Conservation (phyloP, 2,329 filamentous ascomycete species). For the Phialophora macrospora region DNA sequence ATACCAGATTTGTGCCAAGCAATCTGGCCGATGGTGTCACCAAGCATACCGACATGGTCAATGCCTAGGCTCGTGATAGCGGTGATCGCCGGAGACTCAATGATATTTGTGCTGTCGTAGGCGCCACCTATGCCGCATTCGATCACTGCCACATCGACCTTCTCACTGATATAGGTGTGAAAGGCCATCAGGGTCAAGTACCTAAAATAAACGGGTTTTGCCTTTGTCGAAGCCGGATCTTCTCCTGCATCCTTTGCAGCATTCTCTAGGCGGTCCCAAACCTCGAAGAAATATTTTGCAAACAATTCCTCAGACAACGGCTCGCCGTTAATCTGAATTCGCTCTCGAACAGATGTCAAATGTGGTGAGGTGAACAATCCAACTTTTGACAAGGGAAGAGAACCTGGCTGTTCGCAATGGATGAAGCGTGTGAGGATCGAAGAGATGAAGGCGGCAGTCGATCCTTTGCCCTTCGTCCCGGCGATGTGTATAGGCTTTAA, state of each 20-base stretch:
- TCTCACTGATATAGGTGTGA: constrained; percentile 77
- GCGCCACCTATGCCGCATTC: constrained; percentile 96
- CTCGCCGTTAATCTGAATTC: constrained; percentile 77
- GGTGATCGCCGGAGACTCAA: constrained; percentile 70
- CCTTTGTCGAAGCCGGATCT: constrained; percentile 57
- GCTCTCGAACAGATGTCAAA: constrained; percentile 79
- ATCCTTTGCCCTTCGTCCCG: constrained; percentile 94
- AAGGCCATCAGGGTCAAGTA: constrained; percentile 88
- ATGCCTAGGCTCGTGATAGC: constrained; percentile 82
- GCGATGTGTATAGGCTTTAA: constrained; percentile 76
- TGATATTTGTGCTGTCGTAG: constrained; percentile 88
- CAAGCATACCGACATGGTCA: constrained; percentile 82
- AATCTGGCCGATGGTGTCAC: constrained; percentile 77
- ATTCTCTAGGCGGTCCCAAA: constrained; percentile 73
- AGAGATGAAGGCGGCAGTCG: constrained; percentile 81
- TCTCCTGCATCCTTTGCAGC: constrained; percentile 57
- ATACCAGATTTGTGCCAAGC: constrained; percentile 93
- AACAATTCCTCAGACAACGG: constrained; percentile 73
- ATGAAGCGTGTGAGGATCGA: constrained; percentile 73
- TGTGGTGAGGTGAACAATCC: constrained; percentile 88
- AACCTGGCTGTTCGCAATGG: constrained; percentile 37
- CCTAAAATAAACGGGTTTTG: constrained; percentile 90
- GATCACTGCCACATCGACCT: constrained; percentile 77
- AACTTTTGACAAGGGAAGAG: constrained; percentile 58
- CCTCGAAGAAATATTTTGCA: constrained; percentile 77